phyloP scores from a whole-genome alignment of 2,329 filamentous ascomycete genomes.

The Apiospora hydei region DNA sequence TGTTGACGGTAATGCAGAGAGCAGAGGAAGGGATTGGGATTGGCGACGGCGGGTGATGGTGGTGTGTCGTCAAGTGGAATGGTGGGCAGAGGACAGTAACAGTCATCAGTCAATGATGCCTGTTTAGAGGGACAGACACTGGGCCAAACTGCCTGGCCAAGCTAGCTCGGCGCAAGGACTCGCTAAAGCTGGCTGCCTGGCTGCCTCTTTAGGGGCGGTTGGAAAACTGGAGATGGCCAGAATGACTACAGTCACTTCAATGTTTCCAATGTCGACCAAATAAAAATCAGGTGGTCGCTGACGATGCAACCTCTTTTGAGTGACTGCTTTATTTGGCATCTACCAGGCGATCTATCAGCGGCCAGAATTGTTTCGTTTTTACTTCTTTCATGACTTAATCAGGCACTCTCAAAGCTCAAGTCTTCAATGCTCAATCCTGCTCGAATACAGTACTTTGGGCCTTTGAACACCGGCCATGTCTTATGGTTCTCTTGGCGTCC shows the following conservation, averaged over 20 bases:
- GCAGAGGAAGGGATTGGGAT: slow-evolving; percentile 8
- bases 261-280: not conserved
- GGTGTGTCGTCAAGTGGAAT: slow-evolving; percentile 4
- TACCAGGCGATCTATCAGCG: not conserved
- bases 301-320: not conserved
- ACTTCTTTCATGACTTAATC: not conserved
- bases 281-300: not conserved
- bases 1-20: slow-evolving; percentile 1
- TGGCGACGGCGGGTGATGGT: slow-evolving; percentile 4
- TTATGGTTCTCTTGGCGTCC: slow-evolving; percentile 26
- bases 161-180: not conserved
- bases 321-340: not conserved
- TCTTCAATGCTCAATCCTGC: not conserved
- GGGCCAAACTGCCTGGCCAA: not conserved
- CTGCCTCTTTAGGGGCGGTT: not conserved
- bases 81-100: not conserved
- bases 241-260: slow-evolving; percentile 10
- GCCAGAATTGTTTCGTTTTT: no score
- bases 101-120: not conserved
- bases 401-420: not conserved
- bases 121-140: not conserved
- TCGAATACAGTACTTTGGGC: not conserved
- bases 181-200: slow-evolving; percentile 1
- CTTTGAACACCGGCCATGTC: not conserved
- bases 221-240: not conserved